These are phyloP conservation scores for Sporothrix dimorphospora DNA, from an alignment of 2,329 filamentous ascomycete species.

Conservation along the genomic window DNA sequence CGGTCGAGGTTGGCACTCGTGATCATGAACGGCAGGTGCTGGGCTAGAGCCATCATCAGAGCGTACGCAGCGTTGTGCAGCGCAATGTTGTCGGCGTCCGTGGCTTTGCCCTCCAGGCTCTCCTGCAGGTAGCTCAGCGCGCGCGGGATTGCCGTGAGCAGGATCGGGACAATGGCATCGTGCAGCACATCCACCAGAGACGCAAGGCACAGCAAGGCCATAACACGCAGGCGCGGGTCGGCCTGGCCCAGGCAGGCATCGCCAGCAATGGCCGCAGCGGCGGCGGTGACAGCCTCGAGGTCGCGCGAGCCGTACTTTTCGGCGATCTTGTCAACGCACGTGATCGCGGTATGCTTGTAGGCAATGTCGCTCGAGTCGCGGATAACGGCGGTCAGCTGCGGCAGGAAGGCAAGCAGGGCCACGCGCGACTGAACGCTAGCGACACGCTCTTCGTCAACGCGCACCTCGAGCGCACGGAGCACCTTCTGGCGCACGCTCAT, in stretches of 20 bases:
- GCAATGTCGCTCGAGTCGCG: conserved; percentile 70
- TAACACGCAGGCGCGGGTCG: conserved; percentile 73
- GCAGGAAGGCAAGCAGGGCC: conserved; percentile 76
- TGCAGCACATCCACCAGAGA: conserved; percentile 87
- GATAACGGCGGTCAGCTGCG: conserved; percentile 76
- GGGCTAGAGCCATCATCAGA: conserved; percentile 76
- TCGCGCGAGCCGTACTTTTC: conserved; percentile 97
- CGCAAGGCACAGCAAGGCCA: conserved; percentile 86
- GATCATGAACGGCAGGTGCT: conserved; percentile 88
- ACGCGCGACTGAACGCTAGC: conserved; percentile 69
- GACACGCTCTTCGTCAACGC: conserved; percentile 73
- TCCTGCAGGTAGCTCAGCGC: conserved; percentile 71
- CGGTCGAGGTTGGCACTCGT: conserved; percentile 73
- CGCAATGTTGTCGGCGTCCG: conserved; percentile 46
- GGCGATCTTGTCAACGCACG: conserved; percentile 88
- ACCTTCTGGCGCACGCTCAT: conserved; percentile 78
- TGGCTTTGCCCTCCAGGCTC: conserved; percentile 58
- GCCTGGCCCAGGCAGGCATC: conserved; percentile 73
- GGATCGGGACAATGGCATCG: conserved; percentile 80
- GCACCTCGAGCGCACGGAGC: conserved; percentile 76
- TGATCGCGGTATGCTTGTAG: conserved; percentile 83
- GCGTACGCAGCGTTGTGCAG: conserved; percentile 83
- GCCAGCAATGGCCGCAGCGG: conserved; percentile 77
- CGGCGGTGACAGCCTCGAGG: conserved; percentile 71
- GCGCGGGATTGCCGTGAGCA: conserved; percentile 75